Conservation (phyloP, 345 rosid genomes). For the Laguncularia racemosa region DNA sequence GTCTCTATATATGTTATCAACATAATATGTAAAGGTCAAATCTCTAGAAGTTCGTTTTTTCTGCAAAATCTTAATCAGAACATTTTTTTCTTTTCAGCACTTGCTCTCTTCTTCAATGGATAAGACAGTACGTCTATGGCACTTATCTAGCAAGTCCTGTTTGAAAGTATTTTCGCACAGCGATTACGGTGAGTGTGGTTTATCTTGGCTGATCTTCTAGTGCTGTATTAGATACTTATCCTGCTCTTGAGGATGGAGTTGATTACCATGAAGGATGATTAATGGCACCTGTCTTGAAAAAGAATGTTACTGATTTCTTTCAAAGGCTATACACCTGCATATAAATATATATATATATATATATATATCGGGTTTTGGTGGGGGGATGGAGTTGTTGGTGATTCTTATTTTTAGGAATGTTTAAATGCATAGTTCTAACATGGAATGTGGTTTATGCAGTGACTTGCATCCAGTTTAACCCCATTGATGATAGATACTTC, state of each 20-base stretch:
- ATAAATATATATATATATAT: too few species aligned
- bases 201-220: background rate
- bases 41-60: background rate
- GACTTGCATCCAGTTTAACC: slow-evolving; percentile 98
- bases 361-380: too few species aligned
- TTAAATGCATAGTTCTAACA: too few species aligned
- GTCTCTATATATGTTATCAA: too few species aligned
- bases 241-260: too few species aligned
- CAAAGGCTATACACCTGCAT: background rate
- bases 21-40: background rate
- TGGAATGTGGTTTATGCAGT: slow-evolving; percentile 34
- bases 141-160: slow-evolving; percentile 74
- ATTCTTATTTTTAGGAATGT: background rate
- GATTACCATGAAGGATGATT: too few species aligned
- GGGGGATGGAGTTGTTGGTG: too few species aligned
- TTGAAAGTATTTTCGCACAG: slow-evolving; percentile 88
- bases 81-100: slow-evolving; percentile 37
- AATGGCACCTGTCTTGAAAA: background rate
- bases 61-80: background rate
- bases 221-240: background rate
- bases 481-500: slow-evolving; percentile 91
- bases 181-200: slow-evolving; percentile 69
- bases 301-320: background rate
- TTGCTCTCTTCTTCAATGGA: slow-evolving; percentile 98
- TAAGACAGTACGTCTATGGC: slow-evolving; percentile 95